phyloP scores from a whole-genome alignment of 2,329 filamentous ascomycete genomes.

The Pestalotiopsis sp. region DNA sequence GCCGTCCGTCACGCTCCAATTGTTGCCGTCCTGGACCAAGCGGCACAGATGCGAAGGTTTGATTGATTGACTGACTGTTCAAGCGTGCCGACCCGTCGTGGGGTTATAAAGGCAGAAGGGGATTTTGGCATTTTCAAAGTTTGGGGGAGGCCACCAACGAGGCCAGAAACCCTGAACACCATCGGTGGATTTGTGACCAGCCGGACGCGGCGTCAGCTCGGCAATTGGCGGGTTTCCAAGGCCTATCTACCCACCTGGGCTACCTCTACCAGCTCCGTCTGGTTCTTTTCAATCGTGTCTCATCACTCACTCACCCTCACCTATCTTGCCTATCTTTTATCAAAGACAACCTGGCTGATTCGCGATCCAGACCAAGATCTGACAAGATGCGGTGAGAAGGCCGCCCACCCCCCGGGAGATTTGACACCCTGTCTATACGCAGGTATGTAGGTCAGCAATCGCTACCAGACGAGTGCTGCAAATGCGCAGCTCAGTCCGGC shows the following conservation, averaged over 20 bases:
- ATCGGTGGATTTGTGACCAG: neutral
- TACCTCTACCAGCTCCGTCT: too few species aligned
- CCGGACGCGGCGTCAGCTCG: neutral
- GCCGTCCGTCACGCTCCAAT: neutral
- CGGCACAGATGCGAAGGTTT: neutral
- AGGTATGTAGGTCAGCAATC: neutral
- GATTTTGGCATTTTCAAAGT: neutral
- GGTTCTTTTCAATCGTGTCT: neutral
- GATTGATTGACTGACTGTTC: neutral
- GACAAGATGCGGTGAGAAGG: conserved; percentile 7
- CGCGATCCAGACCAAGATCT: conserved; percentile 2
- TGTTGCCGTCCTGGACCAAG: neutral
- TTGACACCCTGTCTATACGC: neutral
- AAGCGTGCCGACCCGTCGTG: conserved; percentile 2
- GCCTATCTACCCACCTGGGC: neutral
- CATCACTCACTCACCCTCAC: neutral
- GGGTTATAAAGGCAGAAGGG: neutral
- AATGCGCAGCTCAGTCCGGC: neutral
- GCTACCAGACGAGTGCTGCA: neutral
- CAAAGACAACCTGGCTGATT: neutral
- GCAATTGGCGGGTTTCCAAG: neutral
- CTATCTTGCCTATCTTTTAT: neutral
- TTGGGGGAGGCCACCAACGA: neutral
- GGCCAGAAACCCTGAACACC: neutral
- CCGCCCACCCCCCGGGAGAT: neutral